Percentiles rank a stretch among this genome's conserved stretches.
Conservation (phyloP, 495 filamentous ascomycete genomes). For the Xylaria acuta region DNA sequence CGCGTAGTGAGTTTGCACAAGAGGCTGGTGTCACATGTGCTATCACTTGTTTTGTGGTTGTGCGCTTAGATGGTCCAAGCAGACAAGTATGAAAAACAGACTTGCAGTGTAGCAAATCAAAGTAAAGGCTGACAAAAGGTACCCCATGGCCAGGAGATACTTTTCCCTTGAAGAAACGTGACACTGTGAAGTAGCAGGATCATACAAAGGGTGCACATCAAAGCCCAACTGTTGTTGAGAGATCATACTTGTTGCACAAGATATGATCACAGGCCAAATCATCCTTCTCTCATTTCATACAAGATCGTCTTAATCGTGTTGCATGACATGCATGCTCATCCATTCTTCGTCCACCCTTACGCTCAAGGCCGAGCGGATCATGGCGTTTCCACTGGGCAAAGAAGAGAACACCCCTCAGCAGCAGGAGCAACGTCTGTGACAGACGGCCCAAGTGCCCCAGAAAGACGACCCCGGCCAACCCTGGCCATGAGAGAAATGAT, state of each 20-base stretch:
- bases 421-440: neutral
- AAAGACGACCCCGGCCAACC: neutral
- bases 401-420: neutral
- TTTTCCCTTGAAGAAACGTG: neutral
- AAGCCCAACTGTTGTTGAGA: neutral
- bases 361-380: neutral
- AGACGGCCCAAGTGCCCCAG: neutral
- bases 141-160: neutral
- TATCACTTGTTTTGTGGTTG: neutral
- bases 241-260: neutral
- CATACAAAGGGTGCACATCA: neutral
- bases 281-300: neutral
- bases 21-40: neutral
- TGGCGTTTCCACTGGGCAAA: neutral
- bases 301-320: neutral
- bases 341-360: conserved; percentile 24
- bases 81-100: neutral
- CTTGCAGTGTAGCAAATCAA: neutral
- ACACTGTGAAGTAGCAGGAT: neutral
- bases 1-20: neutral
- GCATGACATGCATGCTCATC: neutral
- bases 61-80: neutral
- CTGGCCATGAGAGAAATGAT: conserved; percentile 16
- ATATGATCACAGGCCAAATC: neutral
- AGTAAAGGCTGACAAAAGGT: neutral